Percentiles rank a stretch among this genome's conserved stretches.
Conservation (phyloP, 2,329 filamentous ascomycete species). For the Tolypocladium paradoxum region DNA sequence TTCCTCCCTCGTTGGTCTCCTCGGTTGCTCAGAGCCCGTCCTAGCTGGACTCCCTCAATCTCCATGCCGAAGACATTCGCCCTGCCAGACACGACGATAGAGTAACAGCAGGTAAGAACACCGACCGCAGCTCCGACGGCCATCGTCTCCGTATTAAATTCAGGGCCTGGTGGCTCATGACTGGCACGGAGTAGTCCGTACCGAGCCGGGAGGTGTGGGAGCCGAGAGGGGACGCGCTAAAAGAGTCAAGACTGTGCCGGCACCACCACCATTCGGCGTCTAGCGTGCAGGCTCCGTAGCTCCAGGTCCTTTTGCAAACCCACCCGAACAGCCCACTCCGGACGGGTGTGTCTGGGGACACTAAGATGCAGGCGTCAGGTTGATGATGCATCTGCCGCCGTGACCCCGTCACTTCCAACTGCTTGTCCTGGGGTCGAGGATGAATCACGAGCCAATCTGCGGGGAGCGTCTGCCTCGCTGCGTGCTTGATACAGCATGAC, state of each 20-base stretch:
- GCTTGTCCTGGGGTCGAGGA: not conserved
- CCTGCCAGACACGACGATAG: not conserved
- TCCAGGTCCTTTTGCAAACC: conserved; percentile 15
- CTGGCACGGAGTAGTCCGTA: not conserved
- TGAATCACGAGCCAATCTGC: conserved; percentile 1
- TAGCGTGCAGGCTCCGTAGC: conserved; percentile 7
- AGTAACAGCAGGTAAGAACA: not conserved
- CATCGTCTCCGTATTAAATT: conserved; percentile 1
- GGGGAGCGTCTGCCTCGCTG: not conserved
- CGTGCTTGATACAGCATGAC: not conserved
- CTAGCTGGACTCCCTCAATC: not conserved
- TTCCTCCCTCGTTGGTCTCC: not conserved
- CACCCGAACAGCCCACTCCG: conserved; percentile 8
- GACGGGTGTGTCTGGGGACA: conserved; percentile 1
- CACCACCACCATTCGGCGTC: conserved; percentile 9
- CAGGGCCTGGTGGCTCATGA: not conserved
- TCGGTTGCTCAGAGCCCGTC: not conserved
- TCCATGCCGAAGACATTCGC: not conserved
- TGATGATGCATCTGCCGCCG: conserved; percentile 2
- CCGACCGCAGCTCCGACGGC: not conserved
- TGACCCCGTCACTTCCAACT: not conserved
- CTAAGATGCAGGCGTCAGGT: not conserved
- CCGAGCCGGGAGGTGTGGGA: not conserved
- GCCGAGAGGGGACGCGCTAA: not conserved
- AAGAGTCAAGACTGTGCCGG: conserved; percentile 4